Evolutionary conservation across 805 yeast genomes (phyloP).

Genomic region (Candida insectalens): DNA sequence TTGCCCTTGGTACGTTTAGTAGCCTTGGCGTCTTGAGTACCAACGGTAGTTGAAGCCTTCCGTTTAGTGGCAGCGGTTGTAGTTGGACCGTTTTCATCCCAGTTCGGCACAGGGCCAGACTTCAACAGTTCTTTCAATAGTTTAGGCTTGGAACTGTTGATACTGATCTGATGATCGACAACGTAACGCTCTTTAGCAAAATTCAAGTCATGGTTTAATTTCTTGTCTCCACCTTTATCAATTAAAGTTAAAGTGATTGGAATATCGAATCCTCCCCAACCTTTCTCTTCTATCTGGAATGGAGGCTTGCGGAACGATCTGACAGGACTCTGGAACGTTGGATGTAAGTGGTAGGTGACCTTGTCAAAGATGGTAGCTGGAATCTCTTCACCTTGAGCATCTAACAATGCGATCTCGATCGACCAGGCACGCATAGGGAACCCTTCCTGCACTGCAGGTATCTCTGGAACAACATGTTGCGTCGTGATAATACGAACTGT

Average conservation of each 20-base stretch:
- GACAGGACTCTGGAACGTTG: slow-evolving; percentile 86
- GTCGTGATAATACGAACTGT: slow-evolving; percentile 80
- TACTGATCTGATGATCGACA: slow-evolving; percentile 65
- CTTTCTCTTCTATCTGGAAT: slow-evolving; percentile 81
- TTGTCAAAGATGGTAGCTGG: slow-evolving; percentile 87
- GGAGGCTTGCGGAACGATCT: slow-evolving; percentile 77
- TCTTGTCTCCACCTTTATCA: slow-evolving; percentile 85
- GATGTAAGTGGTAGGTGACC: slow-evolving; percentile 89
- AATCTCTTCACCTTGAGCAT: slow-evolving; percentile 69
- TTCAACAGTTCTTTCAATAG: slow-evolving; percentile 67
- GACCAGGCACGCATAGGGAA: slow-evolving; percentile 95
- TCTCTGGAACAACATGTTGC: slow-evolving; percentile 73
- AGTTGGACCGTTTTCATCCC: slow-evolving; percentile 1
- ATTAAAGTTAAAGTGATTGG: slow-evolving; percentile 66
- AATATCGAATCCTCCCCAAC: slow-evolving; percentile 98
- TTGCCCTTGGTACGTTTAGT: slow-evolving; percentile 42
- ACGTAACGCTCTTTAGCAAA: slow-evolving; percentile 69
- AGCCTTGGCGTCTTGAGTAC: slow-evolving; percentile 33
- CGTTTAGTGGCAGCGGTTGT: slow-evolving; percentile 16
- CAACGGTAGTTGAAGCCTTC: slow-evolving; percentile 11
- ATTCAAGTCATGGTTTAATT: slow-evolving; percentile 81
- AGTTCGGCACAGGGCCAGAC: slow-evolving; percentile 67
- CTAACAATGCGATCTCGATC: slow-evolving; percentile 64
- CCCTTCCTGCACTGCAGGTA: slow-evolving; percentile 78
- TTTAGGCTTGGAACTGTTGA: slow-evolving; percentile 68